These are phyloP conservation scores for Chytriomyces sp. DNA, from an alignment of 192 early-diverging fungal genomes.

Conservation along the genomic window DNA sequence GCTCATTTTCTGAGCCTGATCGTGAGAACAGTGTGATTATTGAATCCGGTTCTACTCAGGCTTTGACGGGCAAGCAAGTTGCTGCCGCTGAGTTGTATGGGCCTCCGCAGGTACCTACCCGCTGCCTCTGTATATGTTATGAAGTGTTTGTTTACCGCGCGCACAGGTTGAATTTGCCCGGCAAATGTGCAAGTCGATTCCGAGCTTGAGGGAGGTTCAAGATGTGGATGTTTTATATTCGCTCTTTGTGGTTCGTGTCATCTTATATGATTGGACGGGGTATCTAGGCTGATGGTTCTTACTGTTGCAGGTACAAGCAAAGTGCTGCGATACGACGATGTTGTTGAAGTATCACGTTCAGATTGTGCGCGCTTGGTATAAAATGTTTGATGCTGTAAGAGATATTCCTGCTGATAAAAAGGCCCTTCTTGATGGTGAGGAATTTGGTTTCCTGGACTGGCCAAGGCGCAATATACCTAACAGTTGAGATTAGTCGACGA, in stretches of 20 bases:
- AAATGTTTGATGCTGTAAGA: neutral
- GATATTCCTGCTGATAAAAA: neutral
- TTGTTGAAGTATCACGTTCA: neutral
- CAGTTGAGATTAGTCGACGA: neutral
- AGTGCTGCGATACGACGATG: neutral
- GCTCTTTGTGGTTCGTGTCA: neutral
- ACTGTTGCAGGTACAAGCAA: neutral
- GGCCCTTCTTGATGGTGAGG: neutral
- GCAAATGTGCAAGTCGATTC: neutral
- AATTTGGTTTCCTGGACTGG: neutral
- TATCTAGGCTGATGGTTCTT: neutral
- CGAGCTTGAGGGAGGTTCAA: neutral
- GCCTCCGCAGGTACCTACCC: too few species aligned
- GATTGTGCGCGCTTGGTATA: neutral
- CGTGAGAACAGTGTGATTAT: too few species aligned
- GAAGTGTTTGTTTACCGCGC: too few species aligned
- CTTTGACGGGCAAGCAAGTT: too few species aligned
- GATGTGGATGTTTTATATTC: neutral
- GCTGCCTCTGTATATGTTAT: too few species aligned
- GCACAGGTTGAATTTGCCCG: neutral
- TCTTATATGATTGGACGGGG: neutral
- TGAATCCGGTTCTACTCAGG: too few species aligned
- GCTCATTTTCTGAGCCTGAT: too few species aligned
- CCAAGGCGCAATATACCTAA: neutral
- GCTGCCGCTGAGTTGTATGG: neutral